These are phyloP conservation scores for Trichoderma sp. DNA, from an alignment of 2,329 filamentous ascomycete species.

Conservation along the genomic window DNA sequence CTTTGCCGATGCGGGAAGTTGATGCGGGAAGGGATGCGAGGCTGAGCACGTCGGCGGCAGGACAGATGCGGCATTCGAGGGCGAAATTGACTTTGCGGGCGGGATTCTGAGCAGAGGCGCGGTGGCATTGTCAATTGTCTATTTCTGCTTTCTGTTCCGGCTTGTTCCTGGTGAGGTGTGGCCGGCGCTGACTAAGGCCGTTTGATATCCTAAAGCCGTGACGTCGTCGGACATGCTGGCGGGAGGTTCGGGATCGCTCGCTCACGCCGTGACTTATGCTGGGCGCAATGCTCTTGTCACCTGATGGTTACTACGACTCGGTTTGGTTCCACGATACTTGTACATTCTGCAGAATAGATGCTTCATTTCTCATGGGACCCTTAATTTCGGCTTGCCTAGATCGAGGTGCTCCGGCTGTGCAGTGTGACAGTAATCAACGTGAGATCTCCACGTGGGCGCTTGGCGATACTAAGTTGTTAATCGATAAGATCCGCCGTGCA, in stretches of 20 bases:
- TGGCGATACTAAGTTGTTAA: background rate
- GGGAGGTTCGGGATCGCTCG: constrained; percentile 11
- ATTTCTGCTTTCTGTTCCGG: background rate
- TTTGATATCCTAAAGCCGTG: background rate
- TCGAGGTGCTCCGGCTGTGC: background rate
- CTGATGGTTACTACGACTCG: background rate
- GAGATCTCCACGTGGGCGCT: background rate
- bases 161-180: background rate
- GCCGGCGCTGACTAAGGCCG: constrained; percentile 1
- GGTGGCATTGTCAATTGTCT: background rate
- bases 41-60: background rate
- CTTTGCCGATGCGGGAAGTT: background rate
- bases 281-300: background rate
- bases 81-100: background rate
- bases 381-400: background rate
- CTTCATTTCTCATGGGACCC: background rate
- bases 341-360: background rate
- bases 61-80: background rate
- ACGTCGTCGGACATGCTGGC: background rate
- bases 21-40: background rate
- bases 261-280: background rate
- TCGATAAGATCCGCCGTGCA: constrained; percentile 1
- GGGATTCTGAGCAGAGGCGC: background rate
- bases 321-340: background rate
- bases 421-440: background rate